A percentile compares a stretch with the other conserved stretches of the same genome.
Evolutionary conservation across 805 yeast genomes (phyloP).

Genomic region (Candida corydali): DNA sequence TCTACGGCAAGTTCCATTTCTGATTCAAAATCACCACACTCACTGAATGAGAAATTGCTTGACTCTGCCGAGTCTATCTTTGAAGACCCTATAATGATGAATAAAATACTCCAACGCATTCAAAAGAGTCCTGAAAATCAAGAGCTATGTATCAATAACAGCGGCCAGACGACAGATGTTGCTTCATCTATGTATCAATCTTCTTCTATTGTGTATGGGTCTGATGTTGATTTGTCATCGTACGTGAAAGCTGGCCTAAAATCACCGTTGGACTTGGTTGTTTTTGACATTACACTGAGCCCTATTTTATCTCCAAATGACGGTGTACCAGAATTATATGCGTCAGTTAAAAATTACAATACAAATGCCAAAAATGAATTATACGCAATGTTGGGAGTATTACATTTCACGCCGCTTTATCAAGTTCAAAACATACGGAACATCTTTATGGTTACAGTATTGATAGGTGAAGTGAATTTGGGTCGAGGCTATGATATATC

Average conservation of each 20-base stretch:
- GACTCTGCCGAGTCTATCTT: background rate
- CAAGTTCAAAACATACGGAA: slow-evolving; percentile 11
- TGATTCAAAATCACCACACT: background rate
- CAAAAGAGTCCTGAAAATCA: background rate
- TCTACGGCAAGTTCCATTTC: too few relatives aligned
- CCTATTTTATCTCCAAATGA: background rate
- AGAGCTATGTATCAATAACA: background rate
- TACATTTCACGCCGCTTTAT: slow-evolving; percentile 28
- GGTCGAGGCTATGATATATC: slow-evolving; percentile 29
- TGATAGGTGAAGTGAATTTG: slow-evolving; percentile 14
- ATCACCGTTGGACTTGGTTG: background rate
- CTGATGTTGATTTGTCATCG: background rate
- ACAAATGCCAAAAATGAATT: slow-evolving; percentile 25
- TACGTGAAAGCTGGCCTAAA: background rate
- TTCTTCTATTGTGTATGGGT: background rate
- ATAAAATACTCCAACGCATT: background rate
- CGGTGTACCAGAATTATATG: background rate
- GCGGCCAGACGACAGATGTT: background rate
- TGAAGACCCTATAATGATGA: background rate
- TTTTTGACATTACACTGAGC: background rate
- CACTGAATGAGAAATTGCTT: background rate
- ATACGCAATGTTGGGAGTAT: slow-evolving; percentile 21
- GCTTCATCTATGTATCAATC: background rate
- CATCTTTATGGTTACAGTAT: slow-evolving; percentile 17
- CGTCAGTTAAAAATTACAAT: slow-evolving; percentile 3